Percentiles rank a stretch among this genome's conserved stretches.
Evolutionary conservation across 1,139 yeast genomes (phyloP).

Genomic region (Pichia sp.): DNA sequence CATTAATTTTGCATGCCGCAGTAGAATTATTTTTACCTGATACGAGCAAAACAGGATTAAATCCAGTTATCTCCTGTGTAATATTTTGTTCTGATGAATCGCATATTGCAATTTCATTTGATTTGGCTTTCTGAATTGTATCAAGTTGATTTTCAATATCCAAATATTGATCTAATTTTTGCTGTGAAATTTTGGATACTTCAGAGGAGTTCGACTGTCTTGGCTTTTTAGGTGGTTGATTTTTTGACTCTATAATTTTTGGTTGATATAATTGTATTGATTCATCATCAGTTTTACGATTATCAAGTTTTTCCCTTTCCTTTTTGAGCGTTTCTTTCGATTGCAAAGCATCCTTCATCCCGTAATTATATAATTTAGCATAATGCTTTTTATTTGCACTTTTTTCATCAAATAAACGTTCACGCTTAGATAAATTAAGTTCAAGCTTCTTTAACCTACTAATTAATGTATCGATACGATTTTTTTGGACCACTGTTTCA

Average conservation of each 20-base stretch:
- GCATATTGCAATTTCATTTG: neutral
- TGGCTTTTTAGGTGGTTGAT: neutral
- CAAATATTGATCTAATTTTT: constrained; percentile 24
- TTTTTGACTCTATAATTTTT: neutral
- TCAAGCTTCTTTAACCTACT: constrained; percentile 24
- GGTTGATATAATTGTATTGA: neutral
- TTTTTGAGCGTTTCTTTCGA: too few species aligned
- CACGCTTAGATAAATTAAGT: constrained; percentile 20
- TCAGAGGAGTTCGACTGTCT: constrained; percentile 3
- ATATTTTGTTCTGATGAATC: neutral
- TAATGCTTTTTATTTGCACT: constrained; percentile 28
- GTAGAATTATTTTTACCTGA: neutral
- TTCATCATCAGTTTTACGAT: neutral
- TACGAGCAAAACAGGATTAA: constrained; percentile 7
- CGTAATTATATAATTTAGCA: constrained; percentile 24
- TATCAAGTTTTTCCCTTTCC: neutral
- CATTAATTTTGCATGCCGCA: constrained; percentile 17
- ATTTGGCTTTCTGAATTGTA: constrained; percentile 16
- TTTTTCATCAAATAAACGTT: constrained; percentile 23
- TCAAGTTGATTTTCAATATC: constrained; percentile 23
- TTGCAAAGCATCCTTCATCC: constrained; percentile 11
- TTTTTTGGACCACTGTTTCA: constrained; percentile 13
- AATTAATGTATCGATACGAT: constrained; percentile 19
- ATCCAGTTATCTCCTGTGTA: neutral
- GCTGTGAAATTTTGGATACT: constrained; percentile 6